Conservation (phyloP, 257 asterid genomes). For the Solanum piurae region DNA sequence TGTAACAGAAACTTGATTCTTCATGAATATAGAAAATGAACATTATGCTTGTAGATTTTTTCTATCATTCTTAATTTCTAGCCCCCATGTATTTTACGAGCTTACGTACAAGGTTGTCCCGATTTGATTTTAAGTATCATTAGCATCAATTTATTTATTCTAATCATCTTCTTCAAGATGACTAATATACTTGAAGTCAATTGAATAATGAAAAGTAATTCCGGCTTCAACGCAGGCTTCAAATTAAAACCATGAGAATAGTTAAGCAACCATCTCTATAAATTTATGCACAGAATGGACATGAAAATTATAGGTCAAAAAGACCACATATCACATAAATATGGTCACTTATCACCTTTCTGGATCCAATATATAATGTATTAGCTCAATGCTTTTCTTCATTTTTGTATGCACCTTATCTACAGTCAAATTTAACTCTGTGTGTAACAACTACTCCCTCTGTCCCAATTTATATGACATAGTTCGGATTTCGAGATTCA, state of each 20-base stretch:
- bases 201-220: no score
- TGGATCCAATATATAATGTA: not conserved
- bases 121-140: not conserved
- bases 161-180: not conserved
- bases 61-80: no score
- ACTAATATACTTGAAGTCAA: not conserved
- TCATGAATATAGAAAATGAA: no score
- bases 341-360: not conserved
- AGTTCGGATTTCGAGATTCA: no score
- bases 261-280: not conserved
- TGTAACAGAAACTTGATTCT: no score
- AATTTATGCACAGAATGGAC: no score
- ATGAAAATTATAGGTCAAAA: no score
- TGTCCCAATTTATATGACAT: no score
- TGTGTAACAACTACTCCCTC: not conserved
- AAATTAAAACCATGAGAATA: not conserved
- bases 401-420: not conserved
- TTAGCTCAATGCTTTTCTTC: not conserved
- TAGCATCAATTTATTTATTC: not conserved
- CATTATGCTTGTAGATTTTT: no score
- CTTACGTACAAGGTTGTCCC: not conserved
- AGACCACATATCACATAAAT: not conserved
- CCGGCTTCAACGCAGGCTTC: no score
- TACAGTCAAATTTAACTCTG: not conserved
- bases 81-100: no score